These are phyloP conservation scores for Rutstroemia sp. DNA, from an alignment of 2,329 filamentous ascomycete species.

Conservation along the genomic window DNA sequence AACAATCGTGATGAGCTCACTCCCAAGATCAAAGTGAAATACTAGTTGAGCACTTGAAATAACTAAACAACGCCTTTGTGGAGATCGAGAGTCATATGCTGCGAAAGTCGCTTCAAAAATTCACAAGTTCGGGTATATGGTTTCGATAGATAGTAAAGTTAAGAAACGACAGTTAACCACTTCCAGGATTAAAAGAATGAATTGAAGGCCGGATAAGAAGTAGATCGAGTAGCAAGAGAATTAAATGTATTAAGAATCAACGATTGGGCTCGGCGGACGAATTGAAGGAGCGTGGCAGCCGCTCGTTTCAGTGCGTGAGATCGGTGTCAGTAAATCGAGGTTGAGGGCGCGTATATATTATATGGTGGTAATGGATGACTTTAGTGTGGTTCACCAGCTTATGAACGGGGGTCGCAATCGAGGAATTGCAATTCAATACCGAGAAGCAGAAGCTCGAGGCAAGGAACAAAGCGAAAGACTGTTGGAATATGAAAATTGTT, in stretches of 20 bases:
- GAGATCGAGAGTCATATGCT: neutral
- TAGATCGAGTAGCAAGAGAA: neutral
- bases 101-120: no score
- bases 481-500: neutral
- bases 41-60: neutral
- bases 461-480: slow-evolving; percentile 21
- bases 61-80: no score
- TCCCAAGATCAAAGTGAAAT: no score
- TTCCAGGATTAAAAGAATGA: slow-evolving; percentile 14
- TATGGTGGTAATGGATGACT: slow-evolving; percentile 6
- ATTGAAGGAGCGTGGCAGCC: slow-evolving; percentile 1
- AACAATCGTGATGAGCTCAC: neutral
- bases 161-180: slow-evolving; percentile 1
- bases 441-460: slow-evolving; percentile 10
- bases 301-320: slow-evolving; percentile 6
- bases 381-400: neutral
- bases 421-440: slow-evolving; percentile 8
- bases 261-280: neutral
- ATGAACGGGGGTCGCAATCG: slow-evolving; percentile 10
- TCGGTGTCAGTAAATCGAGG: slow-evolving; percentile 3
- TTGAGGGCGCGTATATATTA: slow-evolving; percentile 11
- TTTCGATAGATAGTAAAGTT: neutral
- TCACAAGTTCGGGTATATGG: neutral
- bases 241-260: neutral
- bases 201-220: neutral